Percentiles rank a stretch among this genome's conserved stretches.
phyloP scores from a whole-genome alignment of 495 filamentous ascomycete species.

The Extremus antarcticus region DNA sequence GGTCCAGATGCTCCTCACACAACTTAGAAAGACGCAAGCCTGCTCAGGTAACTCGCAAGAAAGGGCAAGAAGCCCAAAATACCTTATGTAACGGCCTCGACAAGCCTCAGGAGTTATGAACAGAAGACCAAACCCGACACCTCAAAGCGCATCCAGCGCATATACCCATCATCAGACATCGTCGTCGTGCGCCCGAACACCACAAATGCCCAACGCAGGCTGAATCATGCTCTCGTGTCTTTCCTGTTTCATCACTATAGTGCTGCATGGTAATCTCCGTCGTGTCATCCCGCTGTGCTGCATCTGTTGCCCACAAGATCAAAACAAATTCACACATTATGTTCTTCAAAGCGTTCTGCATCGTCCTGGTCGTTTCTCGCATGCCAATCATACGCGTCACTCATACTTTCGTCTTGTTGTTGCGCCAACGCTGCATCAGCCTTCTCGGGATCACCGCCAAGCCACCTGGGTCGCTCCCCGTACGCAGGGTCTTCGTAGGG shows the following conservation, averaged over 20 bases:
- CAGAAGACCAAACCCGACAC: background rate
- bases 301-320: too few relatives aligned
- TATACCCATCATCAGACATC: background rate
- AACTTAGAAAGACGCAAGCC: background rate
- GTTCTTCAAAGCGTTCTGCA: background rate
- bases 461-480: background rate
- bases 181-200: background rate
- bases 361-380: background rate
- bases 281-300: too few relatives aligned
- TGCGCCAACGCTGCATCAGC: background rate
- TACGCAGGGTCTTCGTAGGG: constrained; percentile 1
- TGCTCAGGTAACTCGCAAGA: background rate
- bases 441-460: background rate
- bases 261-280: too few relatives aligned
- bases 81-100: background rate
- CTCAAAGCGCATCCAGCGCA: background rate
- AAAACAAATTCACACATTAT: background rate
- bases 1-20: too few relatives aligned
- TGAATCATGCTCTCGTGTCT: background rate
- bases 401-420: background rate
- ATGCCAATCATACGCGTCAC: background rate
- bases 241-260: too few relatives aligned
- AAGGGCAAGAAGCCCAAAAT: background rate
- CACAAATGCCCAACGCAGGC: background rate
- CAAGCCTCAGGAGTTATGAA: background rate